Evolutionary conservation across 305 asterid genomes (phyloP).

Genomic region (Fraxinus ornus): DNA sequence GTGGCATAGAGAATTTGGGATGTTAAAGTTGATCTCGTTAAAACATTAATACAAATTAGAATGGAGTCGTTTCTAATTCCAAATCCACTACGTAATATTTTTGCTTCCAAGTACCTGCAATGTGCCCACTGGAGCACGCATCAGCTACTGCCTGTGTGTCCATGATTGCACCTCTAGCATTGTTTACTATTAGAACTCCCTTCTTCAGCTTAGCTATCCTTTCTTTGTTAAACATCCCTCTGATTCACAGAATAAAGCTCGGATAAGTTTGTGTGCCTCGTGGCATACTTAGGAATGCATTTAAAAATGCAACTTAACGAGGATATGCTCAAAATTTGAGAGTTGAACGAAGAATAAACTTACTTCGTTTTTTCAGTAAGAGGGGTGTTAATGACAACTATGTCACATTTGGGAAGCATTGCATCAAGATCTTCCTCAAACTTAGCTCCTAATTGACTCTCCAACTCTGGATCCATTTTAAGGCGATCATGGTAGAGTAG

Average conservation of each 20-base stretch:
- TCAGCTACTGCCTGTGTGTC: constrained; percentile 96
- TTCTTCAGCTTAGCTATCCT: constrained; percentile 81
- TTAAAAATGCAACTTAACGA: not conserved
- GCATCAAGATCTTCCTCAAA: constrained; percentile 85
- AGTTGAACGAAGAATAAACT: constrained; percentile 14
- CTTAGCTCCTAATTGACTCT: constrained; percentile 71
- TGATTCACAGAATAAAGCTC: constrained; percentile 22
- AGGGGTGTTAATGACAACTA: constrained; percentile 86
- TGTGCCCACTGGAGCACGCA: constrained; percentile 89
- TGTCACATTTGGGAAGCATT: constrained; percentile 92
- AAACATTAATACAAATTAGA: not conserved
- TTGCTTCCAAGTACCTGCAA: constrained; percentile 57
- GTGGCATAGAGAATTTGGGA: not conserved
- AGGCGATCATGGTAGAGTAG: constrained; percentile 86
- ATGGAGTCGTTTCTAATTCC: not conserved
- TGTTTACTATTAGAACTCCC: constrained; percentile 90
- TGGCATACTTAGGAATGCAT: not conserved
- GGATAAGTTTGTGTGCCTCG: not conserved
- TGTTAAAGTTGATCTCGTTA: not conserved
- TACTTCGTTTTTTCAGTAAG: constrained; percentile 91
- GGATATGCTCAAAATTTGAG: not conserved
- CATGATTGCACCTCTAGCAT: constrained; percentile 98
- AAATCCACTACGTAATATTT: not conserved
- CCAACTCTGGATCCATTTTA: constrained; percentile 68
- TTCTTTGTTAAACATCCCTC: constrained; percentile 84